Conservation (phyloP, 192 early-diverging fungal species). For the Haplosporangium gracile region DNA sequence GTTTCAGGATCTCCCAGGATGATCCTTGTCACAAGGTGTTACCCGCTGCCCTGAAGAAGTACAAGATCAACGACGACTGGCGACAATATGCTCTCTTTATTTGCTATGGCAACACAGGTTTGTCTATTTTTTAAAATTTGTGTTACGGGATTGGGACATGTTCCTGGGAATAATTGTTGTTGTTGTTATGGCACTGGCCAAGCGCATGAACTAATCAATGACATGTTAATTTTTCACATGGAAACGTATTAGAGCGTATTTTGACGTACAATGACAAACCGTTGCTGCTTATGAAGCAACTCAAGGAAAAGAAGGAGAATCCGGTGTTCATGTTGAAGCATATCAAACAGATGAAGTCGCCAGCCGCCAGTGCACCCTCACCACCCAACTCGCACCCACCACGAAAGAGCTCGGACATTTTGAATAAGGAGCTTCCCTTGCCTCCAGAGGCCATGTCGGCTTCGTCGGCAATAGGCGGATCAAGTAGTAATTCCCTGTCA, state of each 20-base stretch:
- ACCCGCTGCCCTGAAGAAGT: constrained; percentile 88
- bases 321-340: constrained; percentile 84
- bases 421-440: constrained; percentile 49
- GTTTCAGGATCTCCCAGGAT: constrained; percentile 82
- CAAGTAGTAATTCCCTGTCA: neutral
- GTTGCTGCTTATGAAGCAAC: constrained; percentile 75
- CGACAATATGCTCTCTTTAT: constrained; percentile 88
- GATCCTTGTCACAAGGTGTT: constrained; percentile 92
- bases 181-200: neutral
- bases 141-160: neutral
- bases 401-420: constrained; percentile 43
- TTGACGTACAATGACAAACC: constrained; percentile 87
- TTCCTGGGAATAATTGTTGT: neutral
- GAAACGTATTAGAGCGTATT: constrained; percentile 64
- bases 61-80: constrained; percentile 91
- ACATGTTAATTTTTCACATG: neutral
- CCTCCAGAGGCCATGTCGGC: constrained; percentile 37
- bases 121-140: constrained; percentile 10
- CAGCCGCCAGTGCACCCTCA: constrained; percentile 44
- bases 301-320: constrained; percentile 76
- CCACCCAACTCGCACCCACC: constrained; percentile 38
- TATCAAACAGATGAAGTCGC: constrained; percentile 62
- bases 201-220: neutral
- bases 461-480: constrained; percentile 7
- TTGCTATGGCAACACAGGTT: constrained; percentile 77